Evolutionary conservation across 371 early-diverging fungal species (phyloP).

Genomic region (Apophysomyces trapeziformis): DNA sequence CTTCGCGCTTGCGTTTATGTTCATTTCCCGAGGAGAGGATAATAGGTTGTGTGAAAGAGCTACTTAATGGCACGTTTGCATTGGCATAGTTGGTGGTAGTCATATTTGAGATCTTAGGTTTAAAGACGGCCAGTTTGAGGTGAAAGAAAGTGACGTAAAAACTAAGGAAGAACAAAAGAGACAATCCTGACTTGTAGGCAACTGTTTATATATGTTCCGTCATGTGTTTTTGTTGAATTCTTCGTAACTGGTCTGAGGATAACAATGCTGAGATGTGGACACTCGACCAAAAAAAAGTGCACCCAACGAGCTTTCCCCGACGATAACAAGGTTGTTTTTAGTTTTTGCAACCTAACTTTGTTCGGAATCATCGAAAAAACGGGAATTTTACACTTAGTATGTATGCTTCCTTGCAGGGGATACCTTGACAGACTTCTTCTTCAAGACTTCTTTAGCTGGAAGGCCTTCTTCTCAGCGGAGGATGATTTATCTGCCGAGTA

Average conservation of each 20-base stretch:
- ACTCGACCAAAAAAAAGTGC: conserved; percentile 6
- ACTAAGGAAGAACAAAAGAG: not conserved
- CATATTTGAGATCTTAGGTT: conserved; percentile 1
- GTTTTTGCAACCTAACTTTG: not conserved
- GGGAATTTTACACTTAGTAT: not conserved
- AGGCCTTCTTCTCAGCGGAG: not conserved
- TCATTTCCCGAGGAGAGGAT: not conserved
- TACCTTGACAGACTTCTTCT: not conserved
- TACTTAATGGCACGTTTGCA: conserved; percentile 3
- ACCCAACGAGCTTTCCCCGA: conserved; percentile 8
- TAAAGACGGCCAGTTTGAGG: conserved; percentile 14
- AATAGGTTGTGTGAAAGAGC: conserved; percentile 6
- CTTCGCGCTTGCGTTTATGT: conserved; percentile 38
- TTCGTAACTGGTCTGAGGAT: conserved; percentile 11
- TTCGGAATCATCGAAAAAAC: conserved; percentile 4
- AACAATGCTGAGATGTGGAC: conserved; percentile 8
- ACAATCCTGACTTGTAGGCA: not conserved
- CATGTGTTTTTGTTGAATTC: conserved; percentile 8
- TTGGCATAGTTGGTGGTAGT: conserved; percentile 2
- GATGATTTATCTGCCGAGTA: not conserved
- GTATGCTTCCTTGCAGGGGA: too few species aligned
- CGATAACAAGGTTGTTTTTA: conserved; percentile 6
- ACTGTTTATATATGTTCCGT: conserved; percentile 8
- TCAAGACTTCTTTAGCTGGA: conserved; percentile 8
- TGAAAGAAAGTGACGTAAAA: not conserved